phyloP scores from a whole-genome alignment of 2,329 filamentous ascomycete genomes.

The Pseudogymnoascus verrucosus region DNA sequence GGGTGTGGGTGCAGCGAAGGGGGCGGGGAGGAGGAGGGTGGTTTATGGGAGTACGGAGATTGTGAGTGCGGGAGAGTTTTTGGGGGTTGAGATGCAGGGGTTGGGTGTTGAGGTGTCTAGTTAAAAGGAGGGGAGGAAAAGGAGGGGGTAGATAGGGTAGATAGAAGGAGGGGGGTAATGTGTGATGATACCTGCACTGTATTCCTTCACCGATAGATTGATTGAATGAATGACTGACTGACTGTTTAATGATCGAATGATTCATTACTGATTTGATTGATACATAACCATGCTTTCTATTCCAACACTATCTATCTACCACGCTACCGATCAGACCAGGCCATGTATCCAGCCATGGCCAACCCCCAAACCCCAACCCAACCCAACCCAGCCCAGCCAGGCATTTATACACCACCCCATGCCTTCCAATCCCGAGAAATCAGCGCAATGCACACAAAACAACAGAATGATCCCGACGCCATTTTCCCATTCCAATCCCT shows the following conservation, averaged over 20 bases:
- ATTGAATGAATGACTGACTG: background rate
- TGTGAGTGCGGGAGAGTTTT: slow-evolving; percentile 60
- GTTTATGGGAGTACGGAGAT: slow-evolving; percentile 92
- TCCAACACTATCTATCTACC: background rate
- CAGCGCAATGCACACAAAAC: background rate
- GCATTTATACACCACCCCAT: background rate
- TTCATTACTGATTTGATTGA: background rate
- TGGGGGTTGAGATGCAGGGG: slow-evolving; percentile 54
- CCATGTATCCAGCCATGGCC: background rate
- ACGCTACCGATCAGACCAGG: background rate
- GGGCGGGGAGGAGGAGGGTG: slow-evolving; percentile 67
- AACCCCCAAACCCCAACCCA: background rate
- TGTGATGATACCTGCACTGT: background rate
- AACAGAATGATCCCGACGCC: background rate
- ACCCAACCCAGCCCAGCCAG: background rate
- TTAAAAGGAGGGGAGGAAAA: background rate
- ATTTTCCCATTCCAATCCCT: background rate
- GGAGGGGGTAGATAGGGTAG: background rate
- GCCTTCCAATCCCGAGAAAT: background rate
- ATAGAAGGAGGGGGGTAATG: background rate
- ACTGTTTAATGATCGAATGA: background rate
- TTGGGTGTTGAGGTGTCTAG: slow-evolving; percentile 44
- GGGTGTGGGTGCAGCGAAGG: slow-evolving; percentile 34
- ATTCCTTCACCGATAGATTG: background rate
- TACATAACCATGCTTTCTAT: background rate